Base-by-base conservation (phyloP, 2,329 filamentous ascomycete species). In the Neofusicoccum laricinum region DNA sequence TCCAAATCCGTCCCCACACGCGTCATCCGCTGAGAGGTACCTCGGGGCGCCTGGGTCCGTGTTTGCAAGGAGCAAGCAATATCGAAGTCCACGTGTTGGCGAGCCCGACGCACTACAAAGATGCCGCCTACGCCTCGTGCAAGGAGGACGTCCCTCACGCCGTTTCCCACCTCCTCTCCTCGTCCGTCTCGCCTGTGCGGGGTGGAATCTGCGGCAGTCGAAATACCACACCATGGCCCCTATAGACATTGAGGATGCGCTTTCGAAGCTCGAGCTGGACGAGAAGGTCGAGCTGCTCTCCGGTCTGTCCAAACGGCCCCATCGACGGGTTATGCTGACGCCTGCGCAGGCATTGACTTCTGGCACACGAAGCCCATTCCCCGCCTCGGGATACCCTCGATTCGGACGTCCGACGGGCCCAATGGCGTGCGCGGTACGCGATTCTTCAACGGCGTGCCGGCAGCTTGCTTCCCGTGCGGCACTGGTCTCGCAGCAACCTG, bases 401-500 rank as follows among this genome's bases (percentile, higher is more conserved):
- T 90, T 19, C 81, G 88, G 57, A 80, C 87, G 36, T 85, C 85
- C 32, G 88, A 91, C 69, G 88, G 88, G 0, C 88, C 89, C 41
- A 90, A 90, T 70, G 88, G 88, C 46, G 84, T 88, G 43, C 82
- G 88, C 66, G 88, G 88, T 21, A 75, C 71, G 32, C 84, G 82
- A 55, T 90, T 90, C 79, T 88, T 89, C 73, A 85, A 87, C 68
- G 86, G 88, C 59, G 81, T 78, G 17, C 75, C 78, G 64, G 90
- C 90, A 34, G 90, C 90, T 19, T 86, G 92, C 63, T 90, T 93
- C 67, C 91, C 91, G 8, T 92, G 89, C 68, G 89, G 88, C 61
- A 88, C 91, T 65, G 91, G 89, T 0, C 82, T 93, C 10, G 75
- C 74, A 17, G 88, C 90, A 41, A 92, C 90, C 25, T 94, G 89